Conservation (phyloP, 2,329 filamentous ascomycete genomes). For the Myriosclerotinia curreyana region DNA sequence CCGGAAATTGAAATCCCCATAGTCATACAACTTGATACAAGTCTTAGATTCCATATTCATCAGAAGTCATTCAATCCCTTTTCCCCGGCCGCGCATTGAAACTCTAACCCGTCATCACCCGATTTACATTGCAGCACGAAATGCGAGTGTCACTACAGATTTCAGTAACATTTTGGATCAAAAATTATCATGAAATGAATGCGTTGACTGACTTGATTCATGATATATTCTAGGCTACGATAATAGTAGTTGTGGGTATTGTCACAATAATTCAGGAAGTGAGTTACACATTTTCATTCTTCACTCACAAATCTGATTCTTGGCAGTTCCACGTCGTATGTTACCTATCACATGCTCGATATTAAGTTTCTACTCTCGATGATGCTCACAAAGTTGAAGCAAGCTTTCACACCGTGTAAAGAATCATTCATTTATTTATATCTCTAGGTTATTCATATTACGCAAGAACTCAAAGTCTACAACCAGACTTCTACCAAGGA, state of each 20-base stretch:
- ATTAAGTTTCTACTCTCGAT: neutral
- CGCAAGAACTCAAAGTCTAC: constrained; percentile 58
- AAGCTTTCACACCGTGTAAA: neutral
- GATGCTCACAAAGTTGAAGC: neutral
- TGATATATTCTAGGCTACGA: constrained; percentile 33
- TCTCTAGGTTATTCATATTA: constrained; percentile 66
- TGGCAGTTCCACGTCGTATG: neutral
- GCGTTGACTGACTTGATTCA: constrained; percentile 15
- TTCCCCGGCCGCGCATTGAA: constrained; percentile 1
- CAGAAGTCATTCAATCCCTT: neutral
- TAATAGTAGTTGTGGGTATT: constrained; percentile 37
- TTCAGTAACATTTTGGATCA: neutral
- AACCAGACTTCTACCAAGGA: constrained; percentile 64
- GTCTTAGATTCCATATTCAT: neutral
- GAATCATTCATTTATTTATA: neutral
- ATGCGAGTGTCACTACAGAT: constrained; percentile 12
- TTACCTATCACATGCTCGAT: neutral
- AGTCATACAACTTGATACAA: constrained; percentile 8
- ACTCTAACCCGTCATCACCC: neutral
- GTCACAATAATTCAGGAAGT: constrained; percentile 36
- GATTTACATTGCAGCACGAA: constrained; percentile 5
- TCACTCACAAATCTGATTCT: neutral
- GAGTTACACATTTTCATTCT: constrained; percentile 26
- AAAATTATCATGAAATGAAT: constrained; percentile 4
- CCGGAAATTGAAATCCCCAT: neutral